Conservation (phyloP, 805 yeast species). For the Cephaloascus albidus region DNA sequence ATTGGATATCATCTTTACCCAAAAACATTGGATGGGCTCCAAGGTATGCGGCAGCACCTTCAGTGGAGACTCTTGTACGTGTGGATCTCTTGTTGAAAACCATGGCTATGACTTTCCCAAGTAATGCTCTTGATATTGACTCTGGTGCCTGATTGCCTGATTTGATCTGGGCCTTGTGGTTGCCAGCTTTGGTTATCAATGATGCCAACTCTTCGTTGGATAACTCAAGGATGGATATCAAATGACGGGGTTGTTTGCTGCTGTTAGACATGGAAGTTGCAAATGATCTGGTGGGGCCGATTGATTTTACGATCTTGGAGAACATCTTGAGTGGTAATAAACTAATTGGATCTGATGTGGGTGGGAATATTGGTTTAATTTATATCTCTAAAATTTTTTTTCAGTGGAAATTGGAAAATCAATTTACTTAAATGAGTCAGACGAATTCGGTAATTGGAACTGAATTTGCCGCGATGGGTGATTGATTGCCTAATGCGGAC, state of each 20-base stretch:
- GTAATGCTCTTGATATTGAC: slow-evolving; percentile 39
- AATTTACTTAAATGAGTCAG: not conserved
- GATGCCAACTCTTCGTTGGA: slow-evolving; percentile 59
- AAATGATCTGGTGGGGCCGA: slow-evolving; percentile 1
- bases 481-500: too few relatives aligned
- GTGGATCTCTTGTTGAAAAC: slow-evolving; percentile 90
- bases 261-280: not conserved
- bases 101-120: slow-evolving; percentile 77
- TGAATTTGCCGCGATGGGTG: too few relatives aligned
- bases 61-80: slow-evolving; percentile 87
- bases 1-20: slow-evolving; percentile 93
- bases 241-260: slow-evolving; percentile 44
- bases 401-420: not conserved
- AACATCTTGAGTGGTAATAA: too few relatives aligned
- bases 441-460: not conserved
- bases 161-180: slow-evolving; percentile 56
- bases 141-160: slow-evolving; percentile 33
- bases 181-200: slow-evolving; percentile 65
- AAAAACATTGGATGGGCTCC: slow-evolving; percentile 96
- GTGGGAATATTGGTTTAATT: too few relatives aligned
- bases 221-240: slow-evolving; percentile 75
- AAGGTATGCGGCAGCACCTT: slow-evolving; percentile 87
- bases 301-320: not conserved
- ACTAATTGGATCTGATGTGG: too few relatives aligned
- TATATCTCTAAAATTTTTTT: not conserved